phyloP scores from a whole-genome alignment of 192 early-diverging fungal species.

The Umbelopsis vinacea region DNA sequence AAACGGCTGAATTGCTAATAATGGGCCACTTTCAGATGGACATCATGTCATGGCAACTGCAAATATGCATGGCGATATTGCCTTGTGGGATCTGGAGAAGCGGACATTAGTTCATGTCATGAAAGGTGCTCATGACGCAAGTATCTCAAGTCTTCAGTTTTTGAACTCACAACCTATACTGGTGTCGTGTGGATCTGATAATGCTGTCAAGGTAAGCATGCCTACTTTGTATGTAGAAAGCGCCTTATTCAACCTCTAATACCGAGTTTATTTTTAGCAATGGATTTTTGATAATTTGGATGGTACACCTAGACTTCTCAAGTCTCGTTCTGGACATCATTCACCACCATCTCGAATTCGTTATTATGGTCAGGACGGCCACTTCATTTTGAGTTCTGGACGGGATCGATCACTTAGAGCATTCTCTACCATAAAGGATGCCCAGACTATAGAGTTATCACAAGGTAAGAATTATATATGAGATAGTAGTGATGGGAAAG shows the following conservation, averaged over 20 bases:
- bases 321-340: constrained; percentile 85
- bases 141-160: constrained; percentile 79
- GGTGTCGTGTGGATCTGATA: constrained; percentile 87
- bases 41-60: constrained; percentile 89
- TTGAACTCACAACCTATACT: constrained; percentile 84
- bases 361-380: constrained; percentile 77
- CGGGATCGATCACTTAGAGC: constrained; percentile 82
- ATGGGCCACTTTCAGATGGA: constrained; percentile 60
- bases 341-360: constrained; percentile 80
- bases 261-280: constrained; percentile 50
- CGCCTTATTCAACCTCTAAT: neutral
- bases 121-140: constrained; percentile 85
- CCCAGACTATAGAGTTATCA: constrained; percentile 85
- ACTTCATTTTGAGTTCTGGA: constrained; percentile 78
- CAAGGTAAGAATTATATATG: constrained; percentile 52
- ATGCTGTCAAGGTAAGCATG: constrained; percentile 78
- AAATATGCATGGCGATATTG: constrained; percentile 85
- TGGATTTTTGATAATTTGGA: constrained; percentile 94
- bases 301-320: constrained; percentile 79
- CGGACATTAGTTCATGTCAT: constrained; percentile 75
- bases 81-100: constrained; percentile 90
- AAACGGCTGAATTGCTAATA: neutral
- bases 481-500: neutral
- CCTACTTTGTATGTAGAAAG: neutral
- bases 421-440: constrained; percentile 86